Evolutionary conservation across 805 yeast genomes (phyloP).

Genomic region (Candida oleophila): DNA sequence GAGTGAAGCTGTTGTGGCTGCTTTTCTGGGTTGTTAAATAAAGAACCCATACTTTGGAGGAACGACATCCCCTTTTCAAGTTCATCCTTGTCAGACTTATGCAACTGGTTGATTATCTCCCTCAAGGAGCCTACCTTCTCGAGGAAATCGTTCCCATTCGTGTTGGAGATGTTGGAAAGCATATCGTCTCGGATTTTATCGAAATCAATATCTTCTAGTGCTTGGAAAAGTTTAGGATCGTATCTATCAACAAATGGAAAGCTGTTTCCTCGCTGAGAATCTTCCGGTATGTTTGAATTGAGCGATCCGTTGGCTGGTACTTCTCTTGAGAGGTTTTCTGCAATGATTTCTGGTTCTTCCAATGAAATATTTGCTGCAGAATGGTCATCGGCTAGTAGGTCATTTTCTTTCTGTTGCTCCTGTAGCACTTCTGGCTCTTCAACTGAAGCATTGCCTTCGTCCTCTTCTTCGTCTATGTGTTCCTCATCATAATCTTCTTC

Average conservation of each 20-base stretch:
- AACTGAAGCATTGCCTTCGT: neutral
- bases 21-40: slow-evolving; percentile 9
- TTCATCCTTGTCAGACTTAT: slow-evolving; percentile 24
- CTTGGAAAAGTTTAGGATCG: slow-evolving; percentile 27
- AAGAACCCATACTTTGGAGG: slow-evolving; percentile 22
- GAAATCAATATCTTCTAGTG: slow-evolving; percentile 25
- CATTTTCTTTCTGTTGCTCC: neutral
- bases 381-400: neutral
- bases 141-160: slow-evolving; percentile 18
- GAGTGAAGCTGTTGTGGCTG: neutral
- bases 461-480: slow-evolving; percentile 1
- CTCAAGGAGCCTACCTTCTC: slow-evolving; percentile 26
- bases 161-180: slow-evolving; percentile 6
- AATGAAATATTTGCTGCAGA: neutral
- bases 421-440: neutral
- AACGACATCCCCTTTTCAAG: slow-evolving; percentile 23
- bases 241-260: slow-evolving; percentile 16
- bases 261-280: slow-evolving; percentile 8
- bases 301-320: neutral
- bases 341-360: neutral
- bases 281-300: neutral
- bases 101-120: slow-evolving; percentile 24
- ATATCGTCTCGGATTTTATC: slow-evolving; percentile 10
- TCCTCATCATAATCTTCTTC: neutral
- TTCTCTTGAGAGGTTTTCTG: neutral